phyloP scores from a whole-genome alignment of 768 basidiomycete genomes.

The Tylopilus rubrobrunneus region DNA sequence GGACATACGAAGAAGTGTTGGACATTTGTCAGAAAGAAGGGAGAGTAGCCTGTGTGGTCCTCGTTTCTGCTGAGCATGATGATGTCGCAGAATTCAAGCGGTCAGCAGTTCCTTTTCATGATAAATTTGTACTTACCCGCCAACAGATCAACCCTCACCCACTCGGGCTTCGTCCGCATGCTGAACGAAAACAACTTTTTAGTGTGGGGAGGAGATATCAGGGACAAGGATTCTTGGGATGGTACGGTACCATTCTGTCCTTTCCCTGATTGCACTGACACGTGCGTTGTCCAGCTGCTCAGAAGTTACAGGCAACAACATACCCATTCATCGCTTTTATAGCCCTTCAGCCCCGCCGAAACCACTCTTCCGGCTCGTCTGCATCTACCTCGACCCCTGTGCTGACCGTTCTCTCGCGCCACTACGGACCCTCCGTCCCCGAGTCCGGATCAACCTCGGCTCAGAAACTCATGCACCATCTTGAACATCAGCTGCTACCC shows the following conservation, averaged over 20 bases:
- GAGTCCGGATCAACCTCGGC: slow-evolving; percentile 59
- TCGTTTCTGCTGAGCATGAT: slow-evolving; percentile 90
- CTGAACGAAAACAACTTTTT: slow-evolving; percentile 73
- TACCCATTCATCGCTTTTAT: slow-evolving; percentile 93
- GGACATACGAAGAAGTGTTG: too few species aligned
- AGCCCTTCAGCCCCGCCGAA: slow-evolving; percentile 74
- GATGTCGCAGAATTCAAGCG: slow-evolving; percentile 84
- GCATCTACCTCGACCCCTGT: slow-evolving; percentile 40
- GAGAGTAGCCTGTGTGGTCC: slow-evolving; percentile 72
- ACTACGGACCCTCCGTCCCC: slow-evolving; percentile 62
- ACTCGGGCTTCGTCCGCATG: slow-evolving; percentile 62
- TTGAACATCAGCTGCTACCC: slow-evolving; percentile 71
- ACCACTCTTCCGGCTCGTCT: slow-evolving; percentile 30
- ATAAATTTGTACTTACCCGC: not conserved
- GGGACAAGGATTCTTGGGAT: slow-evolving; percentile 78
- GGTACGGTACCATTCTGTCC: slow-evolving; percentile 34
- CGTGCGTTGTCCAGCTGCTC: slow-evolving; percentile 38
- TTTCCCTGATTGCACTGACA: not conserved
- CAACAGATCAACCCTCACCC: slow-evolving; percentile 67
- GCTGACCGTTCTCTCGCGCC: slow-evolving; percentile 81
- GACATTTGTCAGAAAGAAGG: slow-evolving; percentile 65
- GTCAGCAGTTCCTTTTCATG: slow-evolving; percentile 33
- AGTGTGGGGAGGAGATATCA: slow-evolving; percentile 91
- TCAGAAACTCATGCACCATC: slow-evolving; percentile 56
- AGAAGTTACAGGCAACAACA: slow-evolving; percentile 82